Base-by-base conservation (phyloP, 1,139 yeast species). In the Zygosaccharomyces sapae region DNA sequence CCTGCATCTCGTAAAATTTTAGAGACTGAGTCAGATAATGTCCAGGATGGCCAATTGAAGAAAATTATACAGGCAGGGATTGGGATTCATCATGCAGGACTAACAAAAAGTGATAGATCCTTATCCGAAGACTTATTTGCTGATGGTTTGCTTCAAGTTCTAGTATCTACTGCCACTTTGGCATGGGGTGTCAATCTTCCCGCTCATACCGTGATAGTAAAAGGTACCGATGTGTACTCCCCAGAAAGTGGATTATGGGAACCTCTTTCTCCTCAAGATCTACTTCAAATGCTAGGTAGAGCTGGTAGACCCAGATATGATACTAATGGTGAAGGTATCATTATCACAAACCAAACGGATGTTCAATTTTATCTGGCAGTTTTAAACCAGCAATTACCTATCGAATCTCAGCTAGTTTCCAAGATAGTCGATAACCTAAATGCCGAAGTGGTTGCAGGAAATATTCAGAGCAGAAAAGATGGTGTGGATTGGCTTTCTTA, bases 141-240 rank as follows among this genome's bases (percentile, higher is more conserved):
- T 0, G 92, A 83, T 54, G 96, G 97, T 2, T 81, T 84, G 48
- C 69, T 88, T 24, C 83, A 81, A 57, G 88, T 90, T 1, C 72
- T 92, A 45, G 95, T 90, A 1, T 88, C 95, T 0, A 92, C 98
- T 1, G 96, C 97, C 0, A 92, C 98, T 0, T 76, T 92, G 54
- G 97, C 98, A 0, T 92, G 97, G 98, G 98, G 98, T 74, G 97
- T 92, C 33, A 92, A 92, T 63, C 74, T 92, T 48, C 98, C 98
- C 1, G 97, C 97, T 0, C 97, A 92, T 58, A 88, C 97, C 0
- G 98, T 92, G 25, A 83, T 92, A 25, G 86, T 92, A 51, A 90
- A 92, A 61, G 98, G 97, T 0, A 92, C 98, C 0, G 95, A 89
- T 59, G 83, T 92, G 0, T 94, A 92, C 61, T 85, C 94, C 2